Base-by-base conservation (phyloP, 2,329 filamentous ascomycete species). In the Pseudocercospora fuligena region DNA sequence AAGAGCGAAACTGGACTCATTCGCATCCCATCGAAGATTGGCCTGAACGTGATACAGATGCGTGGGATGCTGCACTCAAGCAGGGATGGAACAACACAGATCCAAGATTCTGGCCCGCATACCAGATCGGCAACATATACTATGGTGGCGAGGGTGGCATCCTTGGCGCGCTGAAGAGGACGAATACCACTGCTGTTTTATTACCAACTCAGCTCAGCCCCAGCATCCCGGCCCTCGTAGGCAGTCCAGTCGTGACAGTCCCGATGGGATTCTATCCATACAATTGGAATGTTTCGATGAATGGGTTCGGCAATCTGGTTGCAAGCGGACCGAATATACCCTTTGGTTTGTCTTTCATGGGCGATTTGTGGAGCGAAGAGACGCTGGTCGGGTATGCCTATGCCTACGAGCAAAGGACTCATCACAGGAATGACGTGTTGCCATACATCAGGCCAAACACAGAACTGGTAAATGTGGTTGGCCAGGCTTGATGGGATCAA, bases 341-440 rank as follows among this genome's bases (percentile, higher is more conserved):
- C 2, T 89, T 90, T 72, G 90, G 90, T 0, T 78, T 92, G 11
- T 83, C 82, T 7, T 91, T 92, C 71, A 79, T 90, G 54, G 90
- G 89, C 0, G 77, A 78, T 2, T 83, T 82, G 58, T 92, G 86
- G 80, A 85, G 82, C 40, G 90, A 92, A 76, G 85, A 85, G 72
- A 82, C 78, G 31, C 73, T 92, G 70, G 86, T 92, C 65, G 86
- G 86, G 0, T 84, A 88, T 73, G 90, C 89, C 6, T 91, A 89
- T 80, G 89, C 87, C 3, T 91, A 88, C 77, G 90, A 92, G 80
- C 87, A 90, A 79, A 80, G 82, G 69, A 89, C 84, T 2, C 76
- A 78, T 72, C 80, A 82, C 11, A 78, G 87, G 58, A 72, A 77
- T 47, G 81, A 80, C 66, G 78, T 86, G 1, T 78, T 81, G 76